A percentile compares a stretch with the other conserved stretches of the same genome.
Evolutionary conservation across 2,329 filamentous ascomycete species (phyloP).

Genomic region (Westerdykella ornata): DNA sequence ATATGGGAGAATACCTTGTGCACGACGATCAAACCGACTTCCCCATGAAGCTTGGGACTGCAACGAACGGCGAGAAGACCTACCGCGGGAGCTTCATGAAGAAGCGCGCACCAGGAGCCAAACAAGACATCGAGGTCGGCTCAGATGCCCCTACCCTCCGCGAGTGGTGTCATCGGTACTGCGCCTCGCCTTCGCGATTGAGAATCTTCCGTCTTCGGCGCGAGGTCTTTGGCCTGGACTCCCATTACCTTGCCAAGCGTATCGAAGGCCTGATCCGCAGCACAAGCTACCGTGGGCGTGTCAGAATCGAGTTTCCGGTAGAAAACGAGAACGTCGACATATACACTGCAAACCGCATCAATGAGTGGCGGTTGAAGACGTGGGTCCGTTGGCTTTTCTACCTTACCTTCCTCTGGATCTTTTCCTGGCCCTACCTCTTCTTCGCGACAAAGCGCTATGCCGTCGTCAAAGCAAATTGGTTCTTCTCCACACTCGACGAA

Average conservation of each 20-base stretch:
- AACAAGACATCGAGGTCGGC: conserved; percentile 44
- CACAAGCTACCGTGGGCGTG: conserved; percentile 61
- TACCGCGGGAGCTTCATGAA: conserved; percentile 59
- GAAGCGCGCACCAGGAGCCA: conserved; percentile 44
- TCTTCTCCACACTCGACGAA: conserved; percentile 40
- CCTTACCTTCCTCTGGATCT: conserved; percentile 60
- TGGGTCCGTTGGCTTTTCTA: conserved; percentile 62
- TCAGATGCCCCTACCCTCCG: conserved; percentile 36
- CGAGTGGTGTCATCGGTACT: conserved; percentile 65
- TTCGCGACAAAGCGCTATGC: conserved; percentile 62
- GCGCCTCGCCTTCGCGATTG: conserved; percentile 51
- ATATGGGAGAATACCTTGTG: conserved; percentile 26
- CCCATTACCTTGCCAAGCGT: conserved; percentile 45
- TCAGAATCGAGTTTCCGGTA: conserved; percentile 55
- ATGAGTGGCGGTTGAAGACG: conserved; percentile 56
- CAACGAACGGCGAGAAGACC: conserved; percentile 54
- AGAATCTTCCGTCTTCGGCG: conserved; percentile 45
- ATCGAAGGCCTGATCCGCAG: conserved; percentile 53
- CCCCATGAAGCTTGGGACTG: conserved; percentile 37
- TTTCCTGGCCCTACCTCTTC: conserved; percentile 65
- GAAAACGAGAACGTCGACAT: conserved; percentile 53
- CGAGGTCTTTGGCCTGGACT: conserved; percentile 56
- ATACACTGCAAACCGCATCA: conserved; percentile 57
- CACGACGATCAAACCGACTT: conserved; percentile 3
- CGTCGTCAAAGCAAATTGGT: conserved; percentile 57